phyloP scores from a whole-genome alignment of 2,329 filamentous ascomycete species.

The Sphaerostilbella broomeana region DNA sequence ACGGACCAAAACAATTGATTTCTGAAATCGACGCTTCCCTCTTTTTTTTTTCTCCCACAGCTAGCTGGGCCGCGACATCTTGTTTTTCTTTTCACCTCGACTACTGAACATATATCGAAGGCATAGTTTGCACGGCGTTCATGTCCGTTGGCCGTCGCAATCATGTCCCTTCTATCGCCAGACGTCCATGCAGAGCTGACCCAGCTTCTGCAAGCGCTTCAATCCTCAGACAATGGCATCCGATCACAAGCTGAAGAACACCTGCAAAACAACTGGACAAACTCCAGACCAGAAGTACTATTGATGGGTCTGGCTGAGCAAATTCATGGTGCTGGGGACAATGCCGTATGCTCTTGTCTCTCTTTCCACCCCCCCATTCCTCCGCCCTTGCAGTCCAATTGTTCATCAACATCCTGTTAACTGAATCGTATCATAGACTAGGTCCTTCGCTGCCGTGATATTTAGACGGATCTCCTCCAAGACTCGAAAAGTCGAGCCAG shows the following conservation, averaged over 20 bases:
- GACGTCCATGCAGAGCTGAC: slow-evolving; percentile 79
- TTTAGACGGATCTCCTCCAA: slow-evolving; percentile 92
- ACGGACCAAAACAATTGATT: slow-evolving; percentile 15
- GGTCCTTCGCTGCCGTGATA: slow-evolving; percentile 87
- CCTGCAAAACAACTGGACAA: slow-evolving; percentile 84
- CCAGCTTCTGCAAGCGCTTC: slow-evolving; percentile 80
- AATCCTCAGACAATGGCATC: slow-evolving; percentile 80
- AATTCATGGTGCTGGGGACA: slow-evolving; percentile 69
- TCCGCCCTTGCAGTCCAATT: not conserved
- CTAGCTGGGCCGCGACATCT: slow-evolving; percentile 9
- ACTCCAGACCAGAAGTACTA: slow-evolving; percentile 72
- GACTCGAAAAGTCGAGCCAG: slow-evolving; percentile 67
- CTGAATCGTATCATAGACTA: slow-evolving; percentile 43
- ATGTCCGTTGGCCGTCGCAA: slow-evolving; percentile 20
- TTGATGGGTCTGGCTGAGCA: slow-evolving; percentile 94
- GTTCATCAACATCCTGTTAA: not conserved
- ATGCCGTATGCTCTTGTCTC: slow-evolving; percentile 47
- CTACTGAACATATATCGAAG: slow-evolving; percentile 10
- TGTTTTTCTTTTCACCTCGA: slow-evolving; percentile 9
- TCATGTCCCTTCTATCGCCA: slow-evolving; percentile 74
- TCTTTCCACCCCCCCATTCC: not conserved
- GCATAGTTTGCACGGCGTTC: slow-evolving; percentile 18
- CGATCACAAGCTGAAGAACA: slow-evolving; percentile 85
- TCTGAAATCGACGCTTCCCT: slow-evolving; percentile 5
- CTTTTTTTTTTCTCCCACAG: slow-evolving; percentile 10